Conservation (phyloP, 257 asterid species). For the Avicennia marina region DNA sequence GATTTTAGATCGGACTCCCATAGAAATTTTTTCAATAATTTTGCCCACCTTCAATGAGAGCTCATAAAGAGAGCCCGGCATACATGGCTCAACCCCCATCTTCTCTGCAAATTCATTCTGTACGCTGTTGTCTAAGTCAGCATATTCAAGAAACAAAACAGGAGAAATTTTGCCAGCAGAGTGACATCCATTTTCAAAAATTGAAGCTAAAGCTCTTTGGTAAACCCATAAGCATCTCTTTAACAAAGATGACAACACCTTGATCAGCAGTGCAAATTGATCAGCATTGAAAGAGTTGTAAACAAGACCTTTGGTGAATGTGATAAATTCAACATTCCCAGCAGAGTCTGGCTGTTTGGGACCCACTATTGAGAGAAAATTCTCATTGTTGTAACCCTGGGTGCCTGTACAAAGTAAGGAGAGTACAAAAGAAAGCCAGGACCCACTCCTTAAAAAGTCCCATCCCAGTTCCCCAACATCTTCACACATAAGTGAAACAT, state of each 20-base stretch:
- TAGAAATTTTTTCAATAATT: conserved; percentile 49
- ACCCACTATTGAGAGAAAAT: conserved; percentile 25
- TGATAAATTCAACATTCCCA: conserved; percentile 50
- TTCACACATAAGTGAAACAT: conserved; percentile 36
- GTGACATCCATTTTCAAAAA: conserved; percentile 37
- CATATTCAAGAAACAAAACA: conserved; percentile 54
- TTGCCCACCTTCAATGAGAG: conserved; percentile 45
- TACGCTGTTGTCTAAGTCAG: conserved; percentile 51
- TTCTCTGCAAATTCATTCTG: conserved; percentile 55
- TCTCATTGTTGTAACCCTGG: conserved; percentile 32
- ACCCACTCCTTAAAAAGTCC: conserved; percentile 71
- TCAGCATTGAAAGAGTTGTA: conserved; percentile 37
- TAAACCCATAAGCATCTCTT: conserved; percentile 59
- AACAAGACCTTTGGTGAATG: conserved; percentile 44
- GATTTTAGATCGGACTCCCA: conserved; percentile 55
- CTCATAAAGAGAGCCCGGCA: conserved; percentile 52
- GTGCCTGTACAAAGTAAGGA: conserved; percentile 55
- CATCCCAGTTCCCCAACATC: conserved; percentile 60
- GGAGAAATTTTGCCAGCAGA: conserved; percentile 49
- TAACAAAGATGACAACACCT: conserved; percentile 64
- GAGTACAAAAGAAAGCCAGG: conserved; percentile 71
- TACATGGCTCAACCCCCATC: conserved; percentile 45
- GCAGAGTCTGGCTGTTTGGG: conserved; percentile 36
- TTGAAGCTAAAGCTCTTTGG: conserved; percentile 59
- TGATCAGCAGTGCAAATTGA: conserved; percentile 45